phyloP scores from a whole-genome alignment of 345 rosid species.

The Murraya paniculata region DNA sequence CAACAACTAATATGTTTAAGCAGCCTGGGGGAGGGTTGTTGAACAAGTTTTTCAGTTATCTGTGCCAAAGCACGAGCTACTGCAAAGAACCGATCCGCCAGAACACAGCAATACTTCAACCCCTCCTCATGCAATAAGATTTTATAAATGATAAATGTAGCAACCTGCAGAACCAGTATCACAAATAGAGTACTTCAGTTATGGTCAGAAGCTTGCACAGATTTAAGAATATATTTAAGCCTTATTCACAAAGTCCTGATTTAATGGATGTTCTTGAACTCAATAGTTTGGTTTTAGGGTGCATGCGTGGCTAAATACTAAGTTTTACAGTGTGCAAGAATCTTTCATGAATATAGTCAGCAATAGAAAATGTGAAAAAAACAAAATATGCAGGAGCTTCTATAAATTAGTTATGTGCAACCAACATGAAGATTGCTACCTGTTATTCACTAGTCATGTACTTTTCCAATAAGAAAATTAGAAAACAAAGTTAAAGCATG shows the following conservation, averaged over 20 bases:
- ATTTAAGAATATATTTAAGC: background rate
- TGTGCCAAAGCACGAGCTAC: conserved; percentile 24
- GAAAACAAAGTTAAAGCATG: background rate
- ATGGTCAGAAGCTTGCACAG: background rate
- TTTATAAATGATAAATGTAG: conserved; percentile 38
- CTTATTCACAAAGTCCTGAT: background rate
- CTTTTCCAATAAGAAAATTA: background rate
- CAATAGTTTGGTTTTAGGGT: background rate
- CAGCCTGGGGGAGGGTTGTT: conserved; percentile 20
- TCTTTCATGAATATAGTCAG: background rate
- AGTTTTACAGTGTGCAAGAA: background rate
- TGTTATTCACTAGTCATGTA: background rate
- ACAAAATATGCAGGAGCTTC: background rate
- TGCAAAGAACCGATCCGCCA: conserved; percentile 31
- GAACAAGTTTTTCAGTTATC: conserved; percentile 24
- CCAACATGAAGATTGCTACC: background rate
- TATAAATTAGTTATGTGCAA: background rate
- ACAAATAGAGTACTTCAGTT: background rate
- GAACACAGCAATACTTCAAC: conserved; percentile 37
- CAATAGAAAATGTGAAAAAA: no score
- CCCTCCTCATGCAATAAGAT: conserved; percentile 36
- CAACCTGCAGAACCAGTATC: conserved; percentile 36
- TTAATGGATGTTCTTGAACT: background rate
- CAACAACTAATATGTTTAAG: conserved; percentile 37
- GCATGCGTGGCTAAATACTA: background rate